Conservation (phyloP, 179 eudicot genomes). For the Spergularia azorica region DNA sequence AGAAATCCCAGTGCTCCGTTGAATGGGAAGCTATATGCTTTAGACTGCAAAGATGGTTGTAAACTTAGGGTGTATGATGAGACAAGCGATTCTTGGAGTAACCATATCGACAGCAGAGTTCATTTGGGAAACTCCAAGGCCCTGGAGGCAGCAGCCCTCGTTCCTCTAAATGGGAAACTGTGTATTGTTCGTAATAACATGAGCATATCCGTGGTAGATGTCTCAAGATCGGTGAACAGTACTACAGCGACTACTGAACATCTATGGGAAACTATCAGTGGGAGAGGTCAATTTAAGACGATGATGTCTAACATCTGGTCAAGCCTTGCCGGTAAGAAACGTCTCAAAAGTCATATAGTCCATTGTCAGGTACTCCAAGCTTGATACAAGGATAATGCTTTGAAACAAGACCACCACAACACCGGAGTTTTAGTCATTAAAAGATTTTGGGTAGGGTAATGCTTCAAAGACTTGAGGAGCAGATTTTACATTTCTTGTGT, state of each 20-base stretch:
- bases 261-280: constrained; percentile 79
- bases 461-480: background rate
- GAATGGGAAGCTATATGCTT: constrained; percentile 67
- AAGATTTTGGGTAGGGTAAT: background rate
- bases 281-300: constrained; percentile 72
- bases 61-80: constrained; percentile 81
- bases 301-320: constrained; percentile 70
- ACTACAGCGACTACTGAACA: constrained; percentile 45
- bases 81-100: constrained; percentile 69
- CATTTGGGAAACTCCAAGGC: constrained; percentile 88
- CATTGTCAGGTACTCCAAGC: constrained; percentile 93
- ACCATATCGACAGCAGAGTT: constrained; percentile 67
- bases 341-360: constrained; percentile 69
- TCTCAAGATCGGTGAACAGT: constrained; percentile 42
- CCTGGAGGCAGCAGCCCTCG: constrained; percentile 78
- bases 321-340: constrained; percentile 67
- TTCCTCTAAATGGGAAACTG: constrained; percentile 65
- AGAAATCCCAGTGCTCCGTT: constrained; percentile 75
- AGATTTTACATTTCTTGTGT: background rate
- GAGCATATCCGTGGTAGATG: constrained; percentile 86
- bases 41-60: constrained; percentile 94
- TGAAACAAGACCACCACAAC: background rate
- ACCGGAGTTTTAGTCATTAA: background rate
- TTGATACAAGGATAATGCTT: constrained; percentile 35
- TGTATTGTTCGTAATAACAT: constrained; percentile 79